Evolutionary conservation across 495 filamentous ascomycete genomes (phyloP).

Genomic region (Cercophora scortea): DNA sequence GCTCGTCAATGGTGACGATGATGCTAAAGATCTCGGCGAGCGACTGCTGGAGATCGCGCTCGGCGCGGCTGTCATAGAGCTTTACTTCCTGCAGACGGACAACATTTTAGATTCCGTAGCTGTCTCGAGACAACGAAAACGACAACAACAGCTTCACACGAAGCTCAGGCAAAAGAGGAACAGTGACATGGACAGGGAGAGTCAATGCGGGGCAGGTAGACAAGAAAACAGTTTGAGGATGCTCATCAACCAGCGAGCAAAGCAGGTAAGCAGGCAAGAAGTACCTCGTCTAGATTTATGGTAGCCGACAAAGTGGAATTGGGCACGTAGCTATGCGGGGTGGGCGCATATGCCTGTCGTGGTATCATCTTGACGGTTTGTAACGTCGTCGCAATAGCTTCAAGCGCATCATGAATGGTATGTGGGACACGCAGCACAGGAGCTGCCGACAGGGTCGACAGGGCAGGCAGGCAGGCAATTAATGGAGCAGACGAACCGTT

Average conservation of each 20-base stretch:
- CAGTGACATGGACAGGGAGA: too few relatives aligned
- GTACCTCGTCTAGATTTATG: constrained; percentile 87
- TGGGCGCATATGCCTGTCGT: constrained; percentile 70
- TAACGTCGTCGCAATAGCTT: background rate
- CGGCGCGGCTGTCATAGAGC: constrained; percentile 71
- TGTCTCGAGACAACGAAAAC: background rate
- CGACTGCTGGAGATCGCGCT: constrained; percentile 91
- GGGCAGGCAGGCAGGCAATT: too few relatives aligned
- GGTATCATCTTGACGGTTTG: constrained; percentile 32
- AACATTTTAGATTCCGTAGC: background rate
- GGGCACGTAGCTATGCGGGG: constrained; percentile 83
- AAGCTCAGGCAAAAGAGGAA: too few relatives aligned
- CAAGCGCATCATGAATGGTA: constrained; percentile 5
- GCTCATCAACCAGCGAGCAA: background rate
- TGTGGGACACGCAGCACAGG: too few relatives aligned
- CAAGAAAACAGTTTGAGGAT: too few relatives aligned
- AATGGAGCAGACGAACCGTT: too few relatives aligned
- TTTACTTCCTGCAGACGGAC: constrained; percentile 69
- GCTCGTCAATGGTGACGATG: constrained; percentile 86
- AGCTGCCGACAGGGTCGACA: background rate
- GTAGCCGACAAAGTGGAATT: constrained; percentile 71
- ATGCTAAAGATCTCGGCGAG: constrained; percentile 97
- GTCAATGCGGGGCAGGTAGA: too few relatives aligned
- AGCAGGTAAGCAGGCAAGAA: constrained; percentile 3
- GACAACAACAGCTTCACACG: too few relatives aligned